Conservation (phyloP, 2,329 filamentous ascomycete genomes). For the Tolypocladium endophyticum region DNA sequence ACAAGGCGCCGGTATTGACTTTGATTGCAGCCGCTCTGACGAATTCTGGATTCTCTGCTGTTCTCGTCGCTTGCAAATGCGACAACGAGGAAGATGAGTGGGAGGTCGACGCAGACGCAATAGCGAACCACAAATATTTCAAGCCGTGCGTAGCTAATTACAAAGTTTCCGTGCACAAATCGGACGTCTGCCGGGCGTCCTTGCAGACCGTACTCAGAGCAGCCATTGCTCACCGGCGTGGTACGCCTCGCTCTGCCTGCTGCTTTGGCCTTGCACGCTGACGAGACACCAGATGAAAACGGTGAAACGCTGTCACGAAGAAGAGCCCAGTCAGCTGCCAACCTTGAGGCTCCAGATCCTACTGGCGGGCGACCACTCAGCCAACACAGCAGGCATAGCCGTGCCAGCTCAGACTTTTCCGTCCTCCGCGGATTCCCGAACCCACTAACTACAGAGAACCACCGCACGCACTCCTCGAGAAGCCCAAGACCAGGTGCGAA, state of each 20-base stretch:
- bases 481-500: slow-evolving; percentile 19
- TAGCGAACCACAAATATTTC: slow-evolving; percentile 52
- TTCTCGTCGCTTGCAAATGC: slow-evolving; percentile 84
- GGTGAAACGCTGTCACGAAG: slow-evolving; percentile 36
- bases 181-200: slow-evolving; percentile 65
- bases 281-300: slow-evolving; percentile 23
- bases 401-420: slow-evolving; percentile 62
- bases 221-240: slow-evolving; percentile 56
- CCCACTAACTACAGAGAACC: slow-evolving; percentile 30
- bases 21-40: slow-evolving; percentile 54
- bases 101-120: slow-evolving; percentile 57
- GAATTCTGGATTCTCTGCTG: slow-evolving; percentile 61
- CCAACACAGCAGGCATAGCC: slow-evolving; percentile 55
- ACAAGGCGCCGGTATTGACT: not conserved
- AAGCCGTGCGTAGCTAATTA: slow-evolving; percentile 62
- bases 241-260: slow-evolving; percentile 35
- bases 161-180: slow-evolving; percentile 58
- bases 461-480: slow-evolving; percentile 19
- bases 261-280: not conserved
- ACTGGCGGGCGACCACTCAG: slow-evolving; percentile 42
- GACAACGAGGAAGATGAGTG: slow-evolving; percentile 62
- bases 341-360: slow-evolving; percentile 46
- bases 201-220: slow-evolving; percentile 65
- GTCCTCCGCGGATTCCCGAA: slow-evolving; percentile 42
- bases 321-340: slow-evolving; percentile 50